Evolutionary conservation across 371 early-diverging fungal genomes (phyloP).

Genomic region (Mucor velutinosus): DNA sequence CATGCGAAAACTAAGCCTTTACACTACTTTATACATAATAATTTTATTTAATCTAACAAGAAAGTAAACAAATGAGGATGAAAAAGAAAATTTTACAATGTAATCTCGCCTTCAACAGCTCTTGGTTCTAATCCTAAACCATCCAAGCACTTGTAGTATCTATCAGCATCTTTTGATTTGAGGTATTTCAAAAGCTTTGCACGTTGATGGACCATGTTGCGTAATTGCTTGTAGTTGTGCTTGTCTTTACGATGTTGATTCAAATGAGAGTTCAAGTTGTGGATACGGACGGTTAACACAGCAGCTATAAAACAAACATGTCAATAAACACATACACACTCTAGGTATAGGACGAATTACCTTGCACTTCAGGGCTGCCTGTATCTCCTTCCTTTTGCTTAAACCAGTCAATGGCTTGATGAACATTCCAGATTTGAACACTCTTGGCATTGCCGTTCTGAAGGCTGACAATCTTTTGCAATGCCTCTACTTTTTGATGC

Average conservation of each 20-base stretch:
- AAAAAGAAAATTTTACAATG: slow-evolving; percentile 35
- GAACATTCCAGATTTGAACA: slow-evolving; percentile 77
- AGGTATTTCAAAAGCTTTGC: slow-evolving; percentile 89
- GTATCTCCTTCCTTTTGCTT: slow-evolving; percentile 80
- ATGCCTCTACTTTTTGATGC: slow-evolving; percentile 63
- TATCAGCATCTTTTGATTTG: slow-evolving; percentile 68
- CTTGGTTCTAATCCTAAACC: slow-evolving; percentile 72
- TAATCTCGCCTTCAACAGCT: slow-evolving; percentile 74
- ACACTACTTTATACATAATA: not conserved
- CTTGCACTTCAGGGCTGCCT: slow-evolving; percentile 94
- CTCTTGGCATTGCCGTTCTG: slow-evolving; percentile 80
- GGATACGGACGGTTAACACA: slow-evolving; percentile 87
- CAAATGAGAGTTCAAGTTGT: slow-evolving; percentile 83
- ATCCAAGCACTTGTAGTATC: slow-evolving; percentile 73
- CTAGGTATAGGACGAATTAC: slow-evolving; percentile 57
- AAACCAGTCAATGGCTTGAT: slow-evolving; percentile 78
- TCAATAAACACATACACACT: not conserved
- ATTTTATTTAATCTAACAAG: slow-evolving; percentile 1
- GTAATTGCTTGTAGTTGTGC: slow-evolving; percentile 82
- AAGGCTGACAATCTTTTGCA: slow-evolving; percentile 75
- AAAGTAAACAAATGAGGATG: not conserved
- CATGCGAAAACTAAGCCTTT: too few relatives aligned
- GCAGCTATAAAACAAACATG: slow-evolving; percentile 66
- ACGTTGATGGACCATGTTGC: slow-evolving; percentile 79
- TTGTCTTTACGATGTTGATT: slow-evolving; percentile 81